Conservation (phyloP, 345 rosid genomes). For the Mercurialis annua region DNA sequence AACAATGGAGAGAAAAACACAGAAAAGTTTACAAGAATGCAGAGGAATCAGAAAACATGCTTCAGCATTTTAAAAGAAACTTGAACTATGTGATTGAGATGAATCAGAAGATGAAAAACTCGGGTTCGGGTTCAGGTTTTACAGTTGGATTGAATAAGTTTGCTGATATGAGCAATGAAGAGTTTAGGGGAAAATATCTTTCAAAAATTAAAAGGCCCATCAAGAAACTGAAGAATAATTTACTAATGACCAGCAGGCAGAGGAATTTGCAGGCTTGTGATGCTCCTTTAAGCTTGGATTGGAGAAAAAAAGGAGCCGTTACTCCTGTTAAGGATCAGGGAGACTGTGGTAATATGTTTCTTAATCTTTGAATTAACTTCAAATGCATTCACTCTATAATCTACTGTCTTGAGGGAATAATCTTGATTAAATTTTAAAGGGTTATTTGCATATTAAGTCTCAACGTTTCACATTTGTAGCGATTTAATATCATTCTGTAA, state of each 20-base stretch:
- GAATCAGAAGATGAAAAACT: slow-evolving; percentile 18
- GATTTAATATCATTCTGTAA: no score
- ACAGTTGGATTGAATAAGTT: slow-evolving; percentile 57
- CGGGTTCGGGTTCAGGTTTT: slow-evolving; percentile 13
- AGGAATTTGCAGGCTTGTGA: slow-evolving; percentile 36
- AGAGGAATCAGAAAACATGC: slow-evolving; percentile 45
- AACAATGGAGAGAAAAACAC: slow-evolving; percentile 48
- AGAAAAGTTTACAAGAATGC: slow-evolving; percentile 43
- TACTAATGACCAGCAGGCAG: slow-evolving; percentile 7
- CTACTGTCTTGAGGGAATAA: no score
- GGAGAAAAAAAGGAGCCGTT: slow-evolving; percentile 61
- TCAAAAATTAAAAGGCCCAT: slow-evolving; percentile 45
- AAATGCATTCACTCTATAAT: no score
- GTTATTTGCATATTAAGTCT: no score
- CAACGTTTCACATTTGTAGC: no score
- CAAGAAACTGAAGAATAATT: slow-evolving; percentile 17
- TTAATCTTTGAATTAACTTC: no score
- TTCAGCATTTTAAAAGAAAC: slow-evolving; percentile 43
- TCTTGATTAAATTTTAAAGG: no score
- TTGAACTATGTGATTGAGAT: slow-evolving; percentile 47
- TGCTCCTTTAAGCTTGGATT: slow-evolving; percentile 56
- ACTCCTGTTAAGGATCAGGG: slow-evolving; percentile 59
- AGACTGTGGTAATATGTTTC: slow-evolving; percentile 45
- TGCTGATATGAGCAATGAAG: slow-evolving; percentile 65
- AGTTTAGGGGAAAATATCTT: slow-evolving; percentile 39